Percentiles rank a stretch among this genome's conserved stretches.
phyloP scores from a whole-genome alignment of 73 alveolate genomes.

The Paramecium primaurelia region DNA sequence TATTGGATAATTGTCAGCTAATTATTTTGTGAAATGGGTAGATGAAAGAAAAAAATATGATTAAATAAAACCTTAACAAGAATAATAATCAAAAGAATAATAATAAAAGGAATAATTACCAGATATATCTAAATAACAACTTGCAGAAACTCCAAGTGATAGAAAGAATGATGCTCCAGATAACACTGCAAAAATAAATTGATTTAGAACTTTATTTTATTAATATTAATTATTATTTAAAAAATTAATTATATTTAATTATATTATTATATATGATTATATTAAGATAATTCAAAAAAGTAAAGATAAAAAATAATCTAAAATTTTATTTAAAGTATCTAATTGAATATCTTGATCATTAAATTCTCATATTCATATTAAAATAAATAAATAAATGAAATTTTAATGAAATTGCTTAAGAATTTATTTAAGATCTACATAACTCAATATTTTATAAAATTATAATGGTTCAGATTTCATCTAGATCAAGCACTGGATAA shows the following conservation, averaged over 20 bases:
- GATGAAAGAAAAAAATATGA: not conserved
- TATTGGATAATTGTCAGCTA: slow-evolving; percentile 41
- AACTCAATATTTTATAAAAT: not conserved
- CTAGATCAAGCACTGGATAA: slow-evolving; percentile 72
- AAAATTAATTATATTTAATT: too few species aligned
- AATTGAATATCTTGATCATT: too few species aligned
- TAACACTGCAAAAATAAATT: not conserved
- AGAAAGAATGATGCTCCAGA: not conserved
- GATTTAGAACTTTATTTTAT: not conserved
- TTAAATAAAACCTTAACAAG: not conserved
- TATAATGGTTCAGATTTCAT: slow-evolving; percentile 22
- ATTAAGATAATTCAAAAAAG: too few species aligned
- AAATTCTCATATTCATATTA: too few species aligned
- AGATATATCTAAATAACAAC: not conserved
- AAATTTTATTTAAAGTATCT: too few species aligned
- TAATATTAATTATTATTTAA: not conserved
- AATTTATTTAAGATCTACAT: not conserved
- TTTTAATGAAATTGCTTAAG: too few species aligned
- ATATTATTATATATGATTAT: too few species aligned
- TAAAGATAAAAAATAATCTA: too few species aligned
- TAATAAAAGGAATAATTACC: not conserved
- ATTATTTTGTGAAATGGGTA: slow-evolving; percentile 6
- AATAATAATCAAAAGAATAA: not conserved
- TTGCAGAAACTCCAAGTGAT: slow-evolving; percentile 8
- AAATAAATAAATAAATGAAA: too few species aligned